A percentile compares a stretch with the other conserved stretches of the same genome.
Conservation (phyloP, 345 rosid species). For the Gynandropsis gynandra region DNA sequence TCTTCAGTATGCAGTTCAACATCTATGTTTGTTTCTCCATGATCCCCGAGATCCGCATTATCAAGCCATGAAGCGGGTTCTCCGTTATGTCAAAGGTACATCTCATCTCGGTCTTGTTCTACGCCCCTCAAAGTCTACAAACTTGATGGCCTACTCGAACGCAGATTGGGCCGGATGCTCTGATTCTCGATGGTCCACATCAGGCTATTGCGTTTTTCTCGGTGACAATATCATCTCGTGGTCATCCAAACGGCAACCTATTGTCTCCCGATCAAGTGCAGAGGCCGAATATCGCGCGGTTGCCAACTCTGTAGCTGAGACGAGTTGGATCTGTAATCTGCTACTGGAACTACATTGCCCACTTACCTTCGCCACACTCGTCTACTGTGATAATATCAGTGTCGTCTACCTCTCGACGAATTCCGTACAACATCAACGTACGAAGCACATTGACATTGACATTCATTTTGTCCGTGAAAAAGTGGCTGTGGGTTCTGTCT, state of each 20-base stretch:
- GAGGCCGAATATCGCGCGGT: accelerated
- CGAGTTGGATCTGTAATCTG: background rate
- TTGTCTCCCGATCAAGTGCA: accelerated
- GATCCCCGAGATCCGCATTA: background rate
- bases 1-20: background rate
- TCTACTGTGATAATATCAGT: background rate
- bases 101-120: accelerated
- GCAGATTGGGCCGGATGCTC: background rate
- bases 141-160: background rate
- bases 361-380: background rate
- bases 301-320: background rate
- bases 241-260: background rate
- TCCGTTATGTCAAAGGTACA: background rate
- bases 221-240: background rate
- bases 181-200: accelerated
- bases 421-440: background rate
- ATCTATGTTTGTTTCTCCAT: background rate
- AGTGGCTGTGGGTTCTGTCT: background rate
- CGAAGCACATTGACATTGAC: background rate
- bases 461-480: background rate
- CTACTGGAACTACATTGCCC: accelerated
- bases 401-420: background rate
- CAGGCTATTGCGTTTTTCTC: background rate
- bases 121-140: too few relatives aligned
- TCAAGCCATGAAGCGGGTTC: background rate